phyloP scores from a whole-genome alignment of 305 asterid genomes.

The Fraxinus angustifolia region DNA sequence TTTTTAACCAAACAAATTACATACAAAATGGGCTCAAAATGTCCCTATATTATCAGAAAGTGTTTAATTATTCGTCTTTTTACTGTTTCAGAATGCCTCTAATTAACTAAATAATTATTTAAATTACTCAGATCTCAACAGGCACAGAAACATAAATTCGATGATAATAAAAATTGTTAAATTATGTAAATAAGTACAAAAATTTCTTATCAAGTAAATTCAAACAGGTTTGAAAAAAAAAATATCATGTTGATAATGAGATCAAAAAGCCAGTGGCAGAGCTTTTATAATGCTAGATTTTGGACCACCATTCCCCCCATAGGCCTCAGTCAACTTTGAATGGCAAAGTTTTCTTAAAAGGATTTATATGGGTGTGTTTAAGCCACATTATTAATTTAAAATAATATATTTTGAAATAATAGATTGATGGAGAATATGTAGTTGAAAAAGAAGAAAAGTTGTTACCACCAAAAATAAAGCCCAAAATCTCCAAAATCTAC shows the following conservation, averaged over 20 bases:
- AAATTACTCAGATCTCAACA: background rate
- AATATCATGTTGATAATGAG: background rate
- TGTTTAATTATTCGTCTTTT: background rate
- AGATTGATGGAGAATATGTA: too few species aligned
- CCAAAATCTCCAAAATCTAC: too few species aligned
- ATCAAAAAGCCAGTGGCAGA: background rate
- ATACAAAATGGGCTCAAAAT: background rate
- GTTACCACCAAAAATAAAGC: too few species aligned
- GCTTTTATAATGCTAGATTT: background rate
- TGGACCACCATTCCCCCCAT: constrained; percentile 24
- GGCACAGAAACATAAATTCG: background rate
- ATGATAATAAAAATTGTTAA: background rate
- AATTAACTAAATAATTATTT: background rate
- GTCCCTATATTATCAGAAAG: background rate
- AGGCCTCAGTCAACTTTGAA: constrained; percentile 16
- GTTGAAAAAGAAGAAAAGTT: too few species aligned
- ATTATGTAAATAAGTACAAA: background rate
- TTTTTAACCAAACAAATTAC: background rate
- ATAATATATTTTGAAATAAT: too few species aligned
- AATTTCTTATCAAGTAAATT: background rate
- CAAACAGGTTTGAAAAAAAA: background rate
- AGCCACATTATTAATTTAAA: too few species aligned
- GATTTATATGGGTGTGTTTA: background rate
- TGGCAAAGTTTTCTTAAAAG: background rate
- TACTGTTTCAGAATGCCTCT: background rate